Percentiles rank a stretch among this genome's conserved stretches.
Evolutionary conservation across 2,329 filamentous ascomycete species (phyloP).

Genomic region (Aspergillus spinulosporus): DNA sequence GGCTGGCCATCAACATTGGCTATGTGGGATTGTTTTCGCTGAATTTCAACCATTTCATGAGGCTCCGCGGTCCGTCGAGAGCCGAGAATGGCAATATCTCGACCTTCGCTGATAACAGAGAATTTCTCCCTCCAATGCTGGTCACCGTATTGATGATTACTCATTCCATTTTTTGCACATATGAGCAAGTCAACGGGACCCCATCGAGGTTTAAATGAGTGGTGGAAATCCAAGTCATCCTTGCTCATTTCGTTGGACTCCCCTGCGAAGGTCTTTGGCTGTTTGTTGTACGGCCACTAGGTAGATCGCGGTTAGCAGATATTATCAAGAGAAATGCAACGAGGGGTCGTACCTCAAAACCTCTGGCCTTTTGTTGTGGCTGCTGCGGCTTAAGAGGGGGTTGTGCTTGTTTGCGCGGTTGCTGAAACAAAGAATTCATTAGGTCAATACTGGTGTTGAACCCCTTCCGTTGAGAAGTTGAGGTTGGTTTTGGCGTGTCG

Average conservation of each 20-base stretch:
- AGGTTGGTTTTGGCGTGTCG: conserved; percentile 31
- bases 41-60: conserved; percentile 35
- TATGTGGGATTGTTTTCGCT: conserved; percentile 45
- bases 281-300: conserved; percentile 84
- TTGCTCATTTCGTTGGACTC: conserved; percentile 63
- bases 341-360: conserved; percentile 82
- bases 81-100: conserved; percentile 33
- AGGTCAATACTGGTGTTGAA: conserved; percentile 90
- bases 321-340: conserved; percentile 32
- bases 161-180: conserved; percentile 53
- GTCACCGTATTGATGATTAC: conserved; percentile 21
- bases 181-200: conserved; percentile 71
- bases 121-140: conserved; percentile 55
- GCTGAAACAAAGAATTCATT: conserved; percentile 90
- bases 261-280: conserved; percentile 66
- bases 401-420: conserved; percentile 51
- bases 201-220: conserved; percentile 77
- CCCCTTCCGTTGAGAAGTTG: conserved; percentile 52
- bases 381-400: conserved; percentile 57
- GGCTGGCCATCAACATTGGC: conserved; percentile 60
- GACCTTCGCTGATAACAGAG: conserved; percentile 42
- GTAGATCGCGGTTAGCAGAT: conserved; percentile 19
- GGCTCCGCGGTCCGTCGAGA: conserved; percentile 28
- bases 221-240: conserved; percentile 67
- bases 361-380: conserved; percentile 54